Conservation (phyloP, 1,139 yeast genomes). For the Pichia sp. region DNA sequence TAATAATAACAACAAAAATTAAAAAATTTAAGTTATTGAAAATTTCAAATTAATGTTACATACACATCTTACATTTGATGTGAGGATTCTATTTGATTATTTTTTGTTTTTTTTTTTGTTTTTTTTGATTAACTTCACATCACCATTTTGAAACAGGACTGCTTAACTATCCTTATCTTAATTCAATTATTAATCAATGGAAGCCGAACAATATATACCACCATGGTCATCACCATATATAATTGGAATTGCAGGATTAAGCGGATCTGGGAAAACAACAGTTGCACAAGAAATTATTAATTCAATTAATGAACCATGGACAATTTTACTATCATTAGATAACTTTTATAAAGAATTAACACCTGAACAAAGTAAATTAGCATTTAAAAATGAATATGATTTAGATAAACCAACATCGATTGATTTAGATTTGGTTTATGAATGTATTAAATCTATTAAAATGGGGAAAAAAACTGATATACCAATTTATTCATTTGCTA, state of each 20-base stretch:
- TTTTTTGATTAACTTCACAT: too few species aligned
- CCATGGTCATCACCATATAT: conserved; percentile 97
- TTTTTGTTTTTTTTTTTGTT: too few species aligned
- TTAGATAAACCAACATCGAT: conserved; percentile 82
- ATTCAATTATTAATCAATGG: background rate
- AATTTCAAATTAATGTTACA: too few species aligned
- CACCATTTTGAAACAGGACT: too few species aligned
- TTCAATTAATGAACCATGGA: conserved; percentile 88
- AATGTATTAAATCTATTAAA: conserved; percentile 60
- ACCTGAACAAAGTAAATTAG: conserved; percentile 52
- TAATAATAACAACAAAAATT: too few species aligned
- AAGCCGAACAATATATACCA: conserved; percentile 49
- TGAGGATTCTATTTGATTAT: too few species aligned
- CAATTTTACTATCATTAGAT: conserved; percentile 84
- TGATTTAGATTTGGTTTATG: conserved; percentile 67
- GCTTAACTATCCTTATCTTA: too few species aligned
- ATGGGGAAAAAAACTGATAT: conserved; percentile 54
- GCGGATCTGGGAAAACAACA: conserved; percentile 95
- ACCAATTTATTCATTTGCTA: conserved; percentile 78
- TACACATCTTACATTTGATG: too few species aligned
- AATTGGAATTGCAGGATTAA: conserved; percentile 90
- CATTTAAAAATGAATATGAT: conserved; percentile 65
- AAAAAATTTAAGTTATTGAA: too few species aligned
- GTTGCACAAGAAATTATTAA: conserved; percentile 80
- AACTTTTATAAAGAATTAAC: conserved; percentile 79